A percentile compares a stretch with the other conserved stretches of the same genome.
Conservation (phyloP, 805 yeast species). For the Saturnispora dispora region DNA sequence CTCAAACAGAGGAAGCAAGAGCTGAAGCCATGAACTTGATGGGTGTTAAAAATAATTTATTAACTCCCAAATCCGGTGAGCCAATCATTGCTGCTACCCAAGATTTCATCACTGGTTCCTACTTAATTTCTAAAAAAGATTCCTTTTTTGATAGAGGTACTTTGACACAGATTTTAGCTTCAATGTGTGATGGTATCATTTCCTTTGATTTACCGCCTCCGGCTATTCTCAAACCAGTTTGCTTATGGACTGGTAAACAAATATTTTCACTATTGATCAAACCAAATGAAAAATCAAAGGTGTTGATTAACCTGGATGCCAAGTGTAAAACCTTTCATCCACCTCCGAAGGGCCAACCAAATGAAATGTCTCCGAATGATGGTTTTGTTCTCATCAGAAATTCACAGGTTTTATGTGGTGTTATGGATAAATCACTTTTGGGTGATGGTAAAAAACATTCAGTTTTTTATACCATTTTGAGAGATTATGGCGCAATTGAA, state of each 20-base stretch:
- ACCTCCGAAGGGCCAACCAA: constrained; percentile 63
- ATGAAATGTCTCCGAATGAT: constrained; percentile 96
- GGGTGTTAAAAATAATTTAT: constrained; percentile 93
- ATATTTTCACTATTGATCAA: constrained; percentile 78
- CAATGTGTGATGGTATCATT: constrained; percentile 89
- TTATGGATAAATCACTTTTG: constrained; percentile 90
- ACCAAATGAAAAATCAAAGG: constrained; percentile 71
- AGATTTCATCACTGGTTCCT: constrained; percentile 97
- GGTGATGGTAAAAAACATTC: constrained; percentile 99
- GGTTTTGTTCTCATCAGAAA: constrained; percentile 89
- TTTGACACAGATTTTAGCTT: constrained; percentile 70
- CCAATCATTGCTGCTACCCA: constrained; percentile 99
- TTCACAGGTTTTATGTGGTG: constrained; percentile 81
- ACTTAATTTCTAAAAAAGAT: constrained; percentile 85
- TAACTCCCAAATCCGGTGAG: constrained; percentile 97
- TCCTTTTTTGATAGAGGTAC: constrained; percentile 84
- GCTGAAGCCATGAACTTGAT: constrained; percentile 97
- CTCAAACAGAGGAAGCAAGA: constrained; percentile 92
- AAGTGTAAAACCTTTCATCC: constrained; percentile 84
- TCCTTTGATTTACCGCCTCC: constrained; percentile 97
- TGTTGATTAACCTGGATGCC: constrained; percentile 85
- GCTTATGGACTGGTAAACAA: constrained; percentile 97
- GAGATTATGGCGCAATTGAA: constrained; percentile 95
- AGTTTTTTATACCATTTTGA: constrained; percentile 84
- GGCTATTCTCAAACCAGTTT: constrained; percentile 78